Evolutionary conservation across 768 basidiomycete genomes (phyloP).

Genomic region (Mycena capillaripes): DNA sequence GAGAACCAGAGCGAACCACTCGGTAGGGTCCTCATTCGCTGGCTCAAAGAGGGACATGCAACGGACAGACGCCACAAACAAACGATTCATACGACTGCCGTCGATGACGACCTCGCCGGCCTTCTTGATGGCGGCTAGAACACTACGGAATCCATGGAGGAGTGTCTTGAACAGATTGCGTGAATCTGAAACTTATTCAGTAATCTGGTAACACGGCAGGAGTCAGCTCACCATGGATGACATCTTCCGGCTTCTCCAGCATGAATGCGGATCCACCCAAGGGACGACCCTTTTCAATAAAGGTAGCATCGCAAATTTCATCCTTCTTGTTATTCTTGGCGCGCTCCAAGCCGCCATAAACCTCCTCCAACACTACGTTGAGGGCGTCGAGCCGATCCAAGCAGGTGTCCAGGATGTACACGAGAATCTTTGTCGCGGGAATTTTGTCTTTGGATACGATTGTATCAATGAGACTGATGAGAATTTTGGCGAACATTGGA

Average conservation of each 20-base stretch:
- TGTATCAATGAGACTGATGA: constrained; percentile 89
- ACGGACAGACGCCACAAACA: constrained; percentile 88
- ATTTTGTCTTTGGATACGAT: constrained; percentile 83
- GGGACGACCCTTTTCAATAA: constrained; percentile 90
- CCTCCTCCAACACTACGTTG: constrained; percentile 72
- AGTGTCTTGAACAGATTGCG: constrained; percentile 90
- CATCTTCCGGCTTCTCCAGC: constrained; percentile 85
- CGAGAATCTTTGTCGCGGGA: constrained; percentile 73
- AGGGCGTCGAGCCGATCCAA: constrained; percentile 90
- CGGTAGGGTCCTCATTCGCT: constrained; percentile 81
- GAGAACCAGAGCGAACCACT: constrained; percentile 85
- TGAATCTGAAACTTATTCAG: constrained; percentile 70
- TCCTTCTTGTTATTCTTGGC: constrained; percentile 61
- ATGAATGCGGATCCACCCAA: constrained; percentile 84
- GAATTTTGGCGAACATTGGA: constrained; percentile 92
- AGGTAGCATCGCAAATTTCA: constrained; percentile 64
- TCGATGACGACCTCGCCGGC: constrained; percentile 80
- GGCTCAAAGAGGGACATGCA: constrained; percentile 89
- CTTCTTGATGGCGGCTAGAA: constrained; percentile 82
- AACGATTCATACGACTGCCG: constrained; percentile 86
- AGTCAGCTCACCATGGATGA: constrained; percentile 75
- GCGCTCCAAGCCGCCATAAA: constrained; percentile 62
- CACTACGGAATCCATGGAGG: constrained; percentile 88
- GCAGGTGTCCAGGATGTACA: constrained; percentile 84
- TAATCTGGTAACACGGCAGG: constrained; percentile 9